Evolutionary conservation across 2,329 filamentous ascomycete species (phyloP).

Genomic region (Huntiella decipiens): DNA sequence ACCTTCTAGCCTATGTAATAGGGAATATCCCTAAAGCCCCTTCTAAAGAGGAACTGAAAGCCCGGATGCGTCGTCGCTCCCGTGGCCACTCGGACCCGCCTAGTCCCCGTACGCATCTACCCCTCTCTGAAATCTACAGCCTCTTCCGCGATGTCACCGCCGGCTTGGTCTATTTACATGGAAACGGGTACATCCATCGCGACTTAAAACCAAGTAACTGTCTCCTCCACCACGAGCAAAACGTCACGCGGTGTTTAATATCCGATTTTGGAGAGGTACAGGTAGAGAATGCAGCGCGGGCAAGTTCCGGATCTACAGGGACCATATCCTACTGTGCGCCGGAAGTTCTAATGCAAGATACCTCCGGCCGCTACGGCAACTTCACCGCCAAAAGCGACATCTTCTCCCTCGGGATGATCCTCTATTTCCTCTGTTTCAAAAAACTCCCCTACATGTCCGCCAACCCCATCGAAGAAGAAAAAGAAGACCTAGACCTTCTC

Average conservation of each 20-base stretch:
- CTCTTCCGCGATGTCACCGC: slow-evolving; percentile 92
- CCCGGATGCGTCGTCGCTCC: slow-evolving; percentile 64
- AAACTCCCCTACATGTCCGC: slow-evolving; percentile 69
- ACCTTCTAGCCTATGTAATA: slow-evolving; percentile 75
- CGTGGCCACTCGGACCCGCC: slow-evolving; percentile 53
- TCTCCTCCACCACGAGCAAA: slow-evolving; percentile 58
- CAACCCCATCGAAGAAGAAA: slow-evolving; percentile 73
- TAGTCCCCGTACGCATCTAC: slow-evolving; percentile 28
- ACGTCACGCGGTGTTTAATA: slow-evolving; percentile 61
- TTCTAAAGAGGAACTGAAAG: slow-evolving; percentile 75
- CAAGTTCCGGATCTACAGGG: slow-evolving; percentile 80
- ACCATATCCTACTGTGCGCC: slow-evolving; percentile 97
- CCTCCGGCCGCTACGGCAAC: slow-evolving; percentile 60
- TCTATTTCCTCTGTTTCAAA: slow-evolving; percentile 95
- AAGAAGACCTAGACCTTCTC: slow-evolving; percentile 73
- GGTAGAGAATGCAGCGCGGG: slow-evolving; percentile 58
- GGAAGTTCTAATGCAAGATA: slow-evolving; percentile 59
- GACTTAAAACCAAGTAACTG: slow-evolving; percentile 96
- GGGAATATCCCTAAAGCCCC: slow-evolving; percentile 41
- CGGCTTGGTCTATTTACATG: slow-evolving; percentile 74
- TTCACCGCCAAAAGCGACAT: slow-evolving; percentile 96
- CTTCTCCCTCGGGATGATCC: slow-evolving; percentile 96
- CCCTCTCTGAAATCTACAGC: slow-evolving; percentile 87
- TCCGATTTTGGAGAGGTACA: slow-evolving; percentile 98
- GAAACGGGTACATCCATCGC: slow-evolving; percentile 83